A percentile compares a stretch with the other conserved stretches of the same genome.
Evolutionary conservation across 306 rosid genomes (phyloP).

Genomic region (Vachellia collinsii): DNA sequence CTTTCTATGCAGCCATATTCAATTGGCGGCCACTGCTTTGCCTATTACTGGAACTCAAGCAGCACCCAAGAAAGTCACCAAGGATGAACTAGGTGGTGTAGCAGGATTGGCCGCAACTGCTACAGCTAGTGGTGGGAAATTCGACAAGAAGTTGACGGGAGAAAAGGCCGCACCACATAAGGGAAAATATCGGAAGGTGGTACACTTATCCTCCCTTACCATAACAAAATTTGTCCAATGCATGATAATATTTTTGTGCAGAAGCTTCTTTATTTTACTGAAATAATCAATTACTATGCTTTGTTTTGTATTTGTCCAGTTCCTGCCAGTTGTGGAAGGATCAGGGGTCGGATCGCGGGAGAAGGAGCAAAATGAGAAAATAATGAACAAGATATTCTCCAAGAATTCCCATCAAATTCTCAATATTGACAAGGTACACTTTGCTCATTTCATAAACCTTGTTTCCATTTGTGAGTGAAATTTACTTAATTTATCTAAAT

Average conservation of each 20-base stretch:
- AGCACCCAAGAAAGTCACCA: constrained; percentile 67
- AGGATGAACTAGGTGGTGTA: constrained; percentile 74
- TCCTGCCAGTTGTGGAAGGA: constrained; percentile 86
- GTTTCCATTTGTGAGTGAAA: constrained; percentile 8
- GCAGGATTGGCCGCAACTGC: constrained; percentile 92
- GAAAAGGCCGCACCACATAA: constrained; percentile 78
- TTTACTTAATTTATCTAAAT: neutral
- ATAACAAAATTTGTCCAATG: constrained; percentile 11
- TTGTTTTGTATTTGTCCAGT: constrained; percentile 52
- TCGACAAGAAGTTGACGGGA: constrained; percentile 84
- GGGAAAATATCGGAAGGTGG: constrained; percentile 91
- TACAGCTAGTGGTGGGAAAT: constrained; percentile 96
- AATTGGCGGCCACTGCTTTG: constrained; percentile 86
- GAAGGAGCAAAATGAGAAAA: constrained; percentile 81
- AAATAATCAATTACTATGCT: constrained; percentile 23
- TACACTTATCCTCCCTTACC: constrained; percentile 11
- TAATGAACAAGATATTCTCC: constrained; percentile 82
- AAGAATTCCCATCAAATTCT: constrained; percentile 84
- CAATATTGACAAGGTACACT: constrained; percentile 72
- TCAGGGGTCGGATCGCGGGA: constrained; percentile 64
- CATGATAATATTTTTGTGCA: constrained; percentile 13
- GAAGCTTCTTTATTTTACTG: constrained; percentile 18
- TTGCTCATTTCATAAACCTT: constrained; percentile 2
- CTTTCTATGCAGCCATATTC: constrained; percentile 72
- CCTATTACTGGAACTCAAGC: constrained; percentile 93